These are phyloP conservation scores for Talaromyces funiculosus DNA, from an alignment of 2,329 filamentous ascomycete species.

Conservation along the genomic window DNA sequence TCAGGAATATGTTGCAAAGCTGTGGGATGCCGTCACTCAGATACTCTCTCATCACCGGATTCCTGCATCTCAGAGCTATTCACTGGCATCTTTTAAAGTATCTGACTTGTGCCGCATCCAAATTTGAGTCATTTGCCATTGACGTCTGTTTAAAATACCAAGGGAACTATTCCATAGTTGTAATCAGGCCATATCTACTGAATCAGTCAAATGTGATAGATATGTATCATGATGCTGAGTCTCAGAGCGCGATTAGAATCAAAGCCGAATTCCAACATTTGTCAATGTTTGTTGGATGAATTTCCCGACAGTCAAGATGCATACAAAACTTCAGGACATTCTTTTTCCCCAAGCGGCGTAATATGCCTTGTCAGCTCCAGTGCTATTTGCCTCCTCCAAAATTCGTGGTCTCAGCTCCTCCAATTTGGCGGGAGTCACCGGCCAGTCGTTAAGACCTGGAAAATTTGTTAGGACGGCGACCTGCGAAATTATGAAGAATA, in stretches of 20 bases:
- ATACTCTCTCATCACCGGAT: too few relatives aligned
- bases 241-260: neutral
- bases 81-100: neutral
- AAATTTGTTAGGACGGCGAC: neutral
- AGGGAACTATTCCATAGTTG: neutral
- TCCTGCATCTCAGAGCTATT: too few relatives aligned
- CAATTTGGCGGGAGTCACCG: neutral
- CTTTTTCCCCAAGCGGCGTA: constrained; percentile 4
- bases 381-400: neutral
- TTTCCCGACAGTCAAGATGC: neutral
- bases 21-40: too few relatives aligned
- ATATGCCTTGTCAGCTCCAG: neutral
- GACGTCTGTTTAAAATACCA: neutral
- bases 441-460: neutral
- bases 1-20: too few relatives aligned
- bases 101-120: neutral
- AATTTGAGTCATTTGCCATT: neutral
- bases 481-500: neutral
- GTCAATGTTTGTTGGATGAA: too few relatives aligned
- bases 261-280: neutral
- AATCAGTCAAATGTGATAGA: neutral
- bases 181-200: neutral
- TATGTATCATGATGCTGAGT: neutral
- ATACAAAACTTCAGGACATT: neutral
- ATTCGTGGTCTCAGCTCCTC: constrained; percentile 2